Percentiles rank a stretch among this genome's conserved stretches.
phyloP scores from a whole-genome alignment of 2,329 filamentous ascomycete genomes.

The Talaromyces atroroseus region DNA sequence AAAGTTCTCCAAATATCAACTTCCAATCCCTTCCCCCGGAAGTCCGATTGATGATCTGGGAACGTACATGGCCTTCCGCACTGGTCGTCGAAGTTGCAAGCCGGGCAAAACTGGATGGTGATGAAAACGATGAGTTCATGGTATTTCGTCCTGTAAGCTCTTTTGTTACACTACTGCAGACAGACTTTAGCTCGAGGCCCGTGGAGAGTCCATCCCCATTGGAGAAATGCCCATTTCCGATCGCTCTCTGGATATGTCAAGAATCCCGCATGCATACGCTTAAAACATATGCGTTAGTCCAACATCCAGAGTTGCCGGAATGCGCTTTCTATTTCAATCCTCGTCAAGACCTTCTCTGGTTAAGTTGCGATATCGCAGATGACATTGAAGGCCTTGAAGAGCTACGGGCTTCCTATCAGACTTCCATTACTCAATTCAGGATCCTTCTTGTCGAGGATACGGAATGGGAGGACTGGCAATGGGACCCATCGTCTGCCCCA shows the following conservation, averaged over 20 bases:
- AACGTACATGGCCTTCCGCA: no score
- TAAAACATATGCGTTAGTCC: background rate
- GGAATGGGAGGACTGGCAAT: background rate
- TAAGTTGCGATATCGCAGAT: background rate
- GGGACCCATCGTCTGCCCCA: background rate
- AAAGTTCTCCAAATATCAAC: no score
- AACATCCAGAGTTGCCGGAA: slow-evolving; percentile 3
- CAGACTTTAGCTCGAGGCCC: no score
- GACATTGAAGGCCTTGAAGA: background rate
- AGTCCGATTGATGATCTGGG: no score
- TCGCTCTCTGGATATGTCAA: background rate
- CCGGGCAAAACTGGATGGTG: no score
- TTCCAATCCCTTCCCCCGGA: no score
- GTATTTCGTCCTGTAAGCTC: no score
- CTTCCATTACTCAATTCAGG: background rate
- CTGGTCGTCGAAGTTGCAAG: no score
- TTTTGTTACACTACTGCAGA: no score
- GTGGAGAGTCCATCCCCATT: no score
- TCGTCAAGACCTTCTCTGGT: background rate
- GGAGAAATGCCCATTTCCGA: background rate
- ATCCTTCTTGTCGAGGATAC: background rate
- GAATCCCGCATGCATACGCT: background rate
- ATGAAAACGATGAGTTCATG: no score
- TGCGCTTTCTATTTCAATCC: slow-evolving; percentile 2
- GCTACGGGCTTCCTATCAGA: background rate